Evolutionary conservation across 306 rosid species (phyloP).

Genomic region (Acmispon strigosus): DNA sequence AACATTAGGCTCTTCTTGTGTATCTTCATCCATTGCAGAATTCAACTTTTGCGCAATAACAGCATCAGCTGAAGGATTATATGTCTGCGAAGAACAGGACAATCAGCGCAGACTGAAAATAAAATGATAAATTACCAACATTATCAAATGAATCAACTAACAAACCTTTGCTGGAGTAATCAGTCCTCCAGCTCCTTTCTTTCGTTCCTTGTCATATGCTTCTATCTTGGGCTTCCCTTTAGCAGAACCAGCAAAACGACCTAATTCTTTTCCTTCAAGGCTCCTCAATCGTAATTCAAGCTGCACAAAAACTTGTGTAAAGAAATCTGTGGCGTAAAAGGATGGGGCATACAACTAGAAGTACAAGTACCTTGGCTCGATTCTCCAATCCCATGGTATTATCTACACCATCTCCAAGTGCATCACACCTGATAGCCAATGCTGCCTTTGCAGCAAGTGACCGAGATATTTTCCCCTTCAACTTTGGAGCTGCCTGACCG

Average conservation of each 20-base stretch:
- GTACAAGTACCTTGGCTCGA: conserved; percentile 57
- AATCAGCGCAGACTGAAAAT: background rate
- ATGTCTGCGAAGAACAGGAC: conserved; percentile 45
- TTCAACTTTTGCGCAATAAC: conserved; percentile 35
- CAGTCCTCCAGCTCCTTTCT: conserved; percentile 73
- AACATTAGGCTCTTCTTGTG: conserved; percentile 22
- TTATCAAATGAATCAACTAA: background rate
- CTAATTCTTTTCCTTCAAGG: conserved; percentile 83
- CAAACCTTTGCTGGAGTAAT: conserved; percentile 81
- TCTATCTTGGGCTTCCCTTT: conserved; percentile 89
- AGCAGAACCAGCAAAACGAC: conserved; percentile 77
- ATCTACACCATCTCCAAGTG: conserved; percentile 73
- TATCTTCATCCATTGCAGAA: conserved; percentile 34
- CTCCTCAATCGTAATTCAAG: conserved; percentile 81
- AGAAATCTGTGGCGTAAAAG: background rate
- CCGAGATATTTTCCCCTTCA: conserved; percentile 84
- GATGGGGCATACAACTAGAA: background rate
- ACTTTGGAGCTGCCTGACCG: conserved; percentile 90
- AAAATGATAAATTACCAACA: background rate
- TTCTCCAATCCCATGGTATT: conserved; percentile 82
- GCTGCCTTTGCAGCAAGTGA: conserved; percentile 88
- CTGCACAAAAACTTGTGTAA: conserved; percentile 13
- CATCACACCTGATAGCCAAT: conserved; percentile 80
- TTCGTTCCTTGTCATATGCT: conserved; percentile 82
- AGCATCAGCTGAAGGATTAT: conserved; percentile 78